phyloP scores from a whole-genome alignment of 2,329 filamentous ascomycete genomes.

The Beauveria bassiana region DNA sequence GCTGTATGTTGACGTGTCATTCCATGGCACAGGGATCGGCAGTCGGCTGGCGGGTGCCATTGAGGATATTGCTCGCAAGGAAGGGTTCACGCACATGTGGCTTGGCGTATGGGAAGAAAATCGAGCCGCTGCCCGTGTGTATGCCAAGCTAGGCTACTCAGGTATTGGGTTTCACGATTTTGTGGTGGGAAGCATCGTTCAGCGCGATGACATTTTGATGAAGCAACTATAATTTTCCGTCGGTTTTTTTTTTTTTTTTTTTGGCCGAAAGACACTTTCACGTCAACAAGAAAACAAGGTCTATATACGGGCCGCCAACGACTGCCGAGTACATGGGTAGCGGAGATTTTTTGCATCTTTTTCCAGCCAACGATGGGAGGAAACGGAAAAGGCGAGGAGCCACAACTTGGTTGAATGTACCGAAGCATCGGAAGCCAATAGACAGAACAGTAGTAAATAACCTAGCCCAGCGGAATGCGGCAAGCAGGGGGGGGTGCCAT shows the following conservation, averaged over 20 bases:
- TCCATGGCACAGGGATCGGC: slow-evolving; percentile 32
- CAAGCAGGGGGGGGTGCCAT: background rate
- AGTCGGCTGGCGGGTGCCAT: slow-evolving; percentile 22
- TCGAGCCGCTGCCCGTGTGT: slow-evolving; percentile 27
- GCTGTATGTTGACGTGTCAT: slow-evolving; percentile 30
- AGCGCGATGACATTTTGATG: slow-evolving; percentile 35
- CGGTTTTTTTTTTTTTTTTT: too few species aligned
- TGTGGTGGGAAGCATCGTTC: slow-evolving; percentile 30
- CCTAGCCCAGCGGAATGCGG: background rate
- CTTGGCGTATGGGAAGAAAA: slow-evolving; percentile 43
- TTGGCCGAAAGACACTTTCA: too few species aligned
- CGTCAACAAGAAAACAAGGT: too few species aligned
- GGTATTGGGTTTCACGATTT: slow-evolving; percentile 35
- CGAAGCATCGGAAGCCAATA: background rate
- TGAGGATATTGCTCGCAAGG: slow-evolving; percentile 26
- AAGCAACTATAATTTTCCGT: slow-evolving; percentile 20
- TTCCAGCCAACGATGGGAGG: too few species aligned
- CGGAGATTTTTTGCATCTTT: too few species aligned
- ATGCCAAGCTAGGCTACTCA: slow-evolving; percentile 33
- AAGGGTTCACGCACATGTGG: slow-evolving; percentile 34
- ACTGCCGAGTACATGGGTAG: too few species aligned
- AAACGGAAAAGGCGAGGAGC: too few species aligned
- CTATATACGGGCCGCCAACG: too few species aligned
- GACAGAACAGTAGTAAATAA: too few species aligned
- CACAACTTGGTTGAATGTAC: too few species aligned